Conservation (phyloP, 176 grass and related monocot genomes). For the Lolium perenne region DNA sequence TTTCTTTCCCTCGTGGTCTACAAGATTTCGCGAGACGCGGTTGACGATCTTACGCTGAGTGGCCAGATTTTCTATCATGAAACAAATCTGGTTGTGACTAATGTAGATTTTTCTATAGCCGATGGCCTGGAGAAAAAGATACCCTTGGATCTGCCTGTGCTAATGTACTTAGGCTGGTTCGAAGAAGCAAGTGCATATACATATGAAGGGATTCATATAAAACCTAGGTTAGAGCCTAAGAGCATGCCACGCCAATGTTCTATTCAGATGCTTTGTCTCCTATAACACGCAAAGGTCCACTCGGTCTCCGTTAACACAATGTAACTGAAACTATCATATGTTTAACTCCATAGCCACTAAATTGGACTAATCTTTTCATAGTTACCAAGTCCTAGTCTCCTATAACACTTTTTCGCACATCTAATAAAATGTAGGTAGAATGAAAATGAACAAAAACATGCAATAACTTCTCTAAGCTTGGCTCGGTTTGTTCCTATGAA, state of each 20-base stretch:
- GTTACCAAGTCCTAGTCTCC: neutral
- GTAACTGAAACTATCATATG: neutral
- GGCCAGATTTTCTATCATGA: neutral
- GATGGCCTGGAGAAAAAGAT: neutral
- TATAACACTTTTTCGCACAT: conserved; percentile 14
- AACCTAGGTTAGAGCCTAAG: neutral
- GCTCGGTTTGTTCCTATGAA: neutral
- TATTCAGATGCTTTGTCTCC: neutral
- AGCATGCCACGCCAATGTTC: neutral
- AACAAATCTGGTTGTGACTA: neutral
- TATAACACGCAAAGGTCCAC: neutral
- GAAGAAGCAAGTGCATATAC: conserved; percentile 4
- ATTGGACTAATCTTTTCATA: neutral
- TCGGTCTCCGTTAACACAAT: neutral
- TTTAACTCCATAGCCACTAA: neutral
- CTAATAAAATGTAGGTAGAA: conserved; percentile 7
- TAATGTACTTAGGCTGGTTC: neutral
- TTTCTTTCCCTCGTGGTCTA: neutral
- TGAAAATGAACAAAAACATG: conserved; percentile 19
- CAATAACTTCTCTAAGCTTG: neutral
- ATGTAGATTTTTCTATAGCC: neutral
- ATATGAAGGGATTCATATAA: neutral
- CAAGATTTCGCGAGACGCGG: neutral
- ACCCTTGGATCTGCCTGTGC: neutral
- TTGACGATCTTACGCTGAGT: neutral